Conservation (phyloP, 106 monocot species). For the Vanilla planifolia region DNA sequence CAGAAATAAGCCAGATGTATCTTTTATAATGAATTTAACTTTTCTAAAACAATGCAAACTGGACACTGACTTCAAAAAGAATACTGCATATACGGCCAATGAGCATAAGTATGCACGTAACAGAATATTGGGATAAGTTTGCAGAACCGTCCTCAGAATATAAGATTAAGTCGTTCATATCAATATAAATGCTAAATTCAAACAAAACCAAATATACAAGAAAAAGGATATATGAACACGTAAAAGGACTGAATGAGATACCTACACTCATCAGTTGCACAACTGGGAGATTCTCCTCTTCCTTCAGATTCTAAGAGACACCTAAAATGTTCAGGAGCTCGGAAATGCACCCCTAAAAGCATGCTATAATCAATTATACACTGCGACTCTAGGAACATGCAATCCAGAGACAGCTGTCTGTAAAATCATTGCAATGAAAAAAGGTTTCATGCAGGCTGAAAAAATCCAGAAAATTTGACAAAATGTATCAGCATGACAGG, state of each 20-base stretch:
- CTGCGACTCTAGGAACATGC: slow-evolving; percentile 86
- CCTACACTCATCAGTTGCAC: slow-evolving; percentile 31
- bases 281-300: slow-evolving; percentile 18
- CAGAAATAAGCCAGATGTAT: no score
- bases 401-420: slow-evolving; percentile 89
- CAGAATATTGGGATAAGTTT: no score
- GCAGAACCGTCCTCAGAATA: no score
- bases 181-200: not conserved
- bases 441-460: not conserved
- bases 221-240: slow-evolving; percentile 4
- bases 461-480: not conserved
- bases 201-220: not conserved
- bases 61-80: no score
- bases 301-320: slow-evolving; percentile 25
- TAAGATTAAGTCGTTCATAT: no score
- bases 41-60: no score
- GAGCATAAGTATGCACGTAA: no score
- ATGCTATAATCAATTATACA: slow-evolving; percentile 95
- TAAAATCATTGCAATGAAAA: slow-evolving; percentile 14
- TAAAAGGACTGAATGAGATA: slow-evolving; percentile 25
- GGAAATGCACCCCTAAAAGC: slow-evolving; percentile 88
- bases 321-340: slow-evolving; percentile 81
- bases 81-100: no score
- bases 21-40: no score
- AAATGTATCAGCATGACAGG: slow-evolving; percentile 1